Evolutionary conservation across 306 rosid genomes (phyloP), one percentile per base, ranked within the genome.

Genomic region (Cucumis hystrix): DNA sequence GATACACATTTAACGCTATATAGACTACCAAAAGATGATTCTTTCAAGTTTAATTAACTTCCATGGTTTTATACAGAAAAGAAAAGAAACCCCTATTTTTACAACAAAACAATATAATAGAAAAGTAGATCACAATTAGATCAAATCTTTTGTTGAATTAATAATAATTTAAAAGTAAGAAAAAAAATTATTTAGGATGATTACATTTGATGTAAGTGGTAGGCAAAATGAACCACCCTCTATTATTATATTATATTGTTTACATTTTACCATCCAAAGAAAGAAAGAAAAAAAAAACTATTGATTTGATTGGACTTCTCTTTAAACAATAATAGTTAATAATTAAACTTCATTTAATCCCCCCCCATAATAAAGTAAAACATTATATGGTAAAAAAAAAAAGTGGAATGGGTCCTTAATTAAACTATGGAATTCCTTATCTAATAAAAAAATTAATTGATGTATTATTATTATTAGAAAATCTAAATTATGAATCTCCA

Each of bases 221-320:
- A 40, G 77, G 77, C 77, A 72, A 72, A 72, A 72, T 72, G 62
- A 72, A 49, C 6, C 25, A 30, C 16, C 77, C 7, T 49, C 10
- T 25, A 70, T 72, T 72, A 72, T 52, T 72, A 72, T 72, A 72
- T 72, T 30, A 28, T 72, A 72, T 72, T 30, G 16, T 72, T 45
- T 49, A 47, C 35, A 71, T 47, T 69, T 66, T 71, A 25, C 60
- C 75, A 13, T 70, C 18, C 72, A 16, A 20, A 23, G 25, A 23
- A 23, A 23, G 25, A 23, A 20, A 0, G 0, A 5, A 11, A 6
- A 28, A 6, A 62, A 62, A 1, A 3, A 4, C 0, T 23, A 6
- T 21, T 69, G 17, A 45, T 23, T 69, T 41, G 30, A 69, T 45
- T 12, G 57, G 75, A 69, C 30, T 20, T 33, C 21, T 17, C 54